Percentiles rank a stretch among this genome's conserved stretches.
phyloP scores from a whole-genome alignment of 2,329 filamentous ascomycete species.

The Calonectria henricotiae region DNA sequence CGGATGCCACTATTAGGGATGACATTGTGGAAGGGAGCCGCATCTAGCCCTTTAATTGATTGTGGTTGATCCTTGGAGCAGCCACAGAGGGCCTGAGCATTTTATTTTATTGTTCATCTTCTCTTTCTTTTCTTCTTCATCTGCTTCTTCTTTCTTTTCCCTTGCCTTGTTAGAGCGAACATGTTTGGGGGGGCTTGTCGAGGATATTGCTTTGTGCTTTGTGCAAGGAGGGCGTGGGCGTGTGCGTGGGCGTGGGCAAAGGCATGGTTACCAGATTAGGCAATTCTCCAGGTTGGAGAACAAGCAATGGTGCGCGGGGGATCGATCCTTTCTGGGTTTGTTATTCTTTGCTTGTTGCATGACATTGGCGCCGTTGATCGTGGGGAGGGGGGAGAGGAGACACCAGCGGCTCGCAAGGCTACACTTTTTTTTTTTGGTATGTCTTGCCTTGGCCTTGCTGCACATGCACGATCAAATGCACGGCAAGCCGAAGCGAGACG shows the following conservation, averaged over 20 bases:
- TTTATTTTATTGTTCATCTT: neutral
- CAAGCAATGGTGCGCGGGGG: neutral
- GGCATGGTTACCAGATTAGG: conserved; percentile 6
- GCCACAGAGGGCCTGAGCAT: neutral
- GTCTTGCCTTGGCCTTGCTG: conserved; percentile 26
- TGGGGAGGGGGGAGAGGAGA: neutral
- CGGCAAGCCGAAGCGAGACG: conserved; percentile 45
- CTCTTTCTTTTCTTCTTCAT: no score
- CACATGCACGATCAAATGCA: conserved; percentile 49
- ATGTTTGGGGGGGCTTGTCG: neutral
- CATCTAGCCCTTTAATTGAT: conserved; percentile 17
- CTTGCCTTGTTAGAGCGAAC: neutral
- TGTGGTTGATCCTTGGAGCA: conserved; percentile 12
- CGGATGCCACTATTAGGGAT: conserved; percentile 15
- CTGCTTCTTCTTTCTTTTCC: neutral
- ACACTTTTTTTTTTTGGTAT: conserved; percentile 28
- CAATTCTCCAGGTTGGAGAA: conserved; percentile 4
- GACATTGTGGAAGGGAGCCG: conserved; percentile 3
- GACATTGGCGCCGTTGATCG: conserved; percentile 17
- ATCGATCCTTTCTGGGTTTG: neutral
- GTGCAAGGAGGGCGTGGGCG: neutral
- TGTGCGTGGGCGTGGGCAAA: neutral
- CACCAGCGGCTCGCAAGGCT: conserved; percentile 26
- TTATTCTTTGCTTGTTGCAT: conserved; percentile 24
- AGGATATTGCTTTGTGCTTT: neutral